These are phyloP conservation scores for Thielaviopsis ethacetica DNA, from an alignment of 2,329 filamentous ascomycete genomes.

Conservation along the genomic window DNA sequence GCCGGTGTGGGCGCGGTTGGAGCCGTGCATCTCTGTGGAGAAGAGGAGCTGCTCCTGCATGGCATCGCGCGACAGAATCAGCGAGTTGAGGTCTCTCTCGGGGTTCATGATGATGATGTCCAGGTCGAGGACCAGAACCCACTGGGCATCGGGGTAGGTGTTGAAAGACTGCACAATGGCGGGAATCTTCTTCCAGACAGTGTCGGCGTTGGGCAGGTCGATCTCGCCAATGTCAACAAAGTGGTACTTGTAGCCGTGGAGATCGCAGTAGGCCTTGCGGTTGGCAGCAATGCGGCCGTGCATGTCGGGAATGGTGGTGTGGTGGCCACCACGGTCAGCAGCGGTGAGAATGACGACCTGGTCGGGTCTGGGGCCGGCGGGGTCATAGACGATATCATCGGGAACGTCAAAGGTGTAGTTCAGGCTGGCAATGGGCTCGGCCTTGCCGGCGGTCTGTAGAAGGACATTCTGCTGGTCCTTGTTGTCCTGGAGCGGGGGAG, in stretches of 20 bases:
- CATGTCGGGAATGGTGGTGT: conserved; percentile 10
- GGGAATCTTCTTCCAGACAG: conserved; percentile 12
- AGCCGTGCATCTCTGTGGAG: conserved; percentile 5
- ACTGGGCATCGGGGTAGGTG: conserved; percentile 10
- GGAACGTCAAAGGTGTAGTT: conserved; percentile 10
- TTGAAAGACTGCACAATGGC: conserved; percentile 11
- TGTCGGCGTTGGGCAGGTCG: conserved; percentile 7
- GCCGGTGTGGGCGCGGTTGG: conserved; percentile 5
- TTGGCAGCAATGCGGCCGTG: conserved; percentile 10
- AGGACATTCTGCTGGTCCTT: background rate
- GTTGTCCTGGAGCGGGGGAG: background rate
- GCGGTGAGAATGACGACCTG: conserved; percentile 10
- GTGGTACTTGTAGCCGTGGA: conserved; percentile 12
- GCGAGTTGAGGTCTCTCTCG: conserved; percentile 9
- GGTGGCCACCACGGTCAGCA: conserved; percentile 11
- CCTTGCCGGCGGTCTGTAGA: conserved; percentile 1
- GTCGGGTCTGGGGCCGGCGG: conserved; percentile 7
- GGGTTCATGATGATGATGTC: conserved; percentile 11
- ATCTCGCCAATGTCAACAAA: conserved; percentile 11
- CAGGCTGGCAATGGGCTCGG: conserved; percentile 1
- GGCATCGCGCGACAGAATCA: conserved; percentile 10
- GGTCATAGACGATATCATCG: conserved; percentile 10
- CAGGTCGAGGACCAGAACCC: conserved; percentile 11
- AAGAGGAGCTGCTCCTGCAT: conserved; percentile 9
- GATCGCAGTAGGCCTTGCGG: conserved; percentile 10